Conservation (phyloP, 441 rosid species). For the Euphorbia celastroides region DNA sequence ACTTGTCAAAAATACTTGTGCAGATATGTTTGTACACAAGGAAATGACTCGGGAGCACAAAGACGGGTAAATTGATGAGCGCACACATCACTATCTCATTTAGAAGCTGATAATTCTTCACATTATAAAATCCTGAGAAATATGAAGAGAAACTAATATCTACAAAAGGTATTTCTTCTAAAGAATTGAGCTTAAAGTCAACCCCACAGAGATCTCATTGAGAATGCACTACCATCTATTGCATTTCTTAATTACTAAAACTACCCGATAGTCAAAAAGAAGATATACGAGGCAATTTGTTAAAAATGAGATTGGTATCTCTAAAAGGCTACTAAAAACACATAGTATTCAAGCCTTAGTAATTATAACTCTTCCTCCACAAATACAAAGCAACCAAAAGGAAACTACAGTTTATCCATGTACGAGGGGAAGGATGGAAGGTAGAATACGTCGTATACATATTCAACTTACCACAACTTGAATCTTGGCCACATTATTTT, state of each 20-base stretch:
- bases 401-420: neutral
- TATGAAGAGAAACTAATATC: neutral
- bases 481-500: constrained; percentile 85
- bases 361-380: constrained; percentile 2
- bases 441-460: neutral
- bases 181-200: neutral
- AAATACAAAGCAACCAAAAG: neutral
- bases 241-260: constrained; percentile 1
- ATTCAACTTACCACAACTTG: constrained; percentile 89
- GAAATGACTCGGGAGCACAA: constrained; percentile 2
- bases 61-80: neutral
- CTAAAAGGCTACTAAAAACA: neutral
- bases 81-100: neutral
- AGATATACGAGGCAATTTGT: neutral
- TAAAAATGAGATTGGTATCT: neutral
- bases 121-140: neutral
- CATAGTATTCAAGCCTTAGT: neutral
- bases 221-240: neutral
- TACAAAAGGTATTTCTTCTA: neutral
- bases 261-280: neutral
- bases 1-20: constrained; percentile 1
- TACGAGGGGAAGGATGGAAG: neutral
- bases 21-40: neutral
- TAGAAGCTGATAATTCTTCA: neutral
- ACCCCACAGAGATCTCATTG: neutral